A percentile compares a stretch with the other conserved stretches of the same genome.
Conservation (phyloP, 495 filamentous ascomycete species). For the Hypoxylon perforatum region DNA sequence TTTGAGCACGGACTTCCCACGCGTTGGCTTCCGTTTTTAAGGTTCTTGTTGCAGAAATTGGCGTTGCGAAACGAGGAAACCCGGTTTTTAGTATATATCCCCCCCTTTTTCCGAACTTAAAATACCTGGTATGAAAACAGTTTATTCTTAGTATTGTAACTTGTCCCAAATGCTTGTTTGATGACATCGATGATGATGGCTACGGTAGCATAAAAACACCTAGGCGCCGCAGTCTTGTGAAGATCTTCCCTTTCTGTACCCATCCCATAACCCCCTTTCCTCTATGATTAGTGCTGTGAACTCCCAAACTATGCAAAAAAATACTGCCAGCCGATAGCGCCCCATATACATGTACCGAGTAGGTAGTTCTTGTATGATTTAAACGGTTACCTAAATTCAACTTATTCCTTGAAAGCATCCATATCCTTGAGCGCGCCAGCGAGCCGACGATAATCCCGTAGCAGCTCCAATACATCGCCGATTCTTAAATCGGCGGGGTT, state of each 20-base stretch:
- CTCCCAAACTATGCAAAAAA: background rate
- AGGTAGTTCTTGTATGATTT: background rate
- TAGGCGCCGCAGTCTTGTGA: background rate
- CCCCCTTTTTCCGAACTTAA: constrained; percentile 24
- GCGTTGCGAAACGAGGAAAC: constrained; percentile 18
- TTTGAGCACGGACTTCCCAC: constrained; percentile 2
- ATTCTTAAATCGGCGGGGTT: constrained; percentile 82
- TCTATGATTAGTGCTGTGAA: constrained; percentile 1
- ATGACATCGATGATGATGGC: background rate
- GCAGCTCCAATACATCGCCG: constrained; percentile 81
- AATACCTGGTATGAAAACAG: constrained; percentile 21
- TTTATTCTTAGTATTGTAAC: background rate
- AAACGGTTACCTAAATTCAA: background rate
- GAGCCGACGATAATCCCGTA: constrained; percentile 89
- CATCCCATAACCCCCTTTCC: background rate
- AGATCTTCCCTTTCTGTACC: background rate
- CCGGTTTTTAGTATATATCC: constrained; percentile 15
- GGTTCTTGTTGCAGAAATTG: constrained; percentile 17
- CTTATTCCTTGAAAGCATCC: constrained; percentile 63
- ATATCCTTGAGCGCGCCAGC: constrained; percentile 72
- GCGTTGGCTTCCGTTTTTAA: background rate
- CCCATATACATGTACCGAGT: background rate
- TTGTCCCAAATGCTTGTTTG: background rate
- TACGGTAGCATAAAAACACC: background rate
- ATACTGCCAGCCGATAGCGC: background rate